These are phyloP conservation scores for Friedmanniomyces endolithicus DNA, from an alignment of 495 filamentous ascomycete genomes.

Conservation along the genomic window DNA sequence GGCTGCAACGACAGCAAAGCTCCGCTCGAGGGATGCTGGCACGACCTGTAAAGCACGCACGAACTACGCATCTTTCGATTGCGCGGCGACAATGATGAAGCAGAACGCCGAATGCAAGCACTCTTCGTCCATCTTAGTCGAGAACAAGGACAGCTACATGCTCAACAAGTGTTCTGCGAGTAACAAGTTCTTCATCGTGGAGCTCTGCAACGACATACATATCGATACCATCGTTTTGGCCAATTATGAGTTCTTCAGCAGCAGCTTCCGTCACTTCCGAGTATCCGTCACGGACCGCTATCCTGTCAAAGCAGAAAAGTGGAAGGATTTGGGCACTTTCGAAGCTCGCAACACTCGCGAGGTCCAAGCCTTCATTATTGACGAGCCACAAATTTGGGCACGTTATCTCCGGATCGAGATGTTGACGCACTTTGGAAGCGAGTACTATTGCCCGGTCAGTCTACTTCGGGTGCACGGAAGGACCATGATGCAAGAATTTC, in stretches of 20 bases:
- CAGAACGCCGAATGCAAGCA: slow-evolving; percentile 73
- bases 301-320: slow-evolving; percentile 81
- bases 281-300: slow-evolving; percentile 88
- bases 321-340: slow-evolving; percentile 78
- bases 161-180: slow-evolving; percentile 73
- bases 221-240: slow-evolving; percentile 92
- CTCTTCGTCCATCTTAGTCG: slow-evolving; percentile 72
- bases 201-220: slow-evolving; percentile 81
- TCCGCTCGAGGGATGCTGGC: slow-evolving; percentile 79
- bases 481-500: slow-evolving; percentile 89
- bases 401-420: slow-evolving; percentile 86
- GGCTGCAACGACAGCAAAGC: slow-evolving; percentile 27
- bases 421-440: slow-evolving; percentile 83
- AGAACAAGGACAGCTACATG: slow-evolving; percentile 99
- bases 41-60: slow-evolving; percentile 91
- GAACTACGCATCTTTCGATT: slow-evolving; percentile 95
- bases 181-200: slow-evolving; percentile 90
- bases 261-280: slow-evolving; percentile 80
- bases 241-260: slow-evolving; percentile 98
- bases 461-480: slow-evolving; percentile 86
- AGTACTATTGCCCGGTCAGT: slow-evolving; percentile 91
- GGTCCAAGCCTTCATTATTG: slow-evolving; percentile 83
- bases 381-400: slow-evolving; percentile 91
- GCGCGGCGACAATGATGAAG: slow-evolving; percentile 86
- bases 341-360: slow-evolving; percentile 84